Evolutionary conservation across 805 yeast species (phyloP), one percentile per base, ranked within the genome.

Genomic region (Lipomyces sp.): DNA sequence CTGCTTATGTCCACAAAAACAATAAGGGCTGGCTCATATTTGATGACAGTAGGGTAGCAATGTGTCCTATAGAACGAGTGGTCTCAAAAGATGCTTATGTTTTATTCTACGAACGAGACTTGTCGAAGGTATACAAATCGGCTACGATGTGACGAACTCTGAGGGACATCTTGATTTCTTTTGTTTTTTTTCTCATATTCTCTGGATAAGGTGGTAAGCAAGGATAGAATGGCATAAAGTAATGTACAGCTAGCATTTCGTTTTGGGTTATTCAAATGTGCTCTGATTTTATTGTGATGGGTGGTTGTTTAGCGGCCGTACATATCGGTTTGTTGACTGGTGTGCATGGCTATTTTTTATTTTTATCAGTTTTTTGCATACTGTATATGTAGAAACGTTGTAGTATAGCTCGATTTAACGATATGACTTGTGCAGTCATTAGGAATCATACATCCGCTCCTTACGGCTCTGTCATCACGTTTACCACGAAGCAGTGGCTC

Each of bases 81-180:
- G 79, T 90, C 57, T 89, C 89, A 70, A 80, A 83, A 59, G 89
- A 89, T 76, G 97, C 96, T 4, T 92, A 92, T 76, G 92, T 95
- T 55, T 79, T 92, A 67, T 92, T 92, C 76, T 92, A 90, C 54
- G 71, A 65, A 37, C 66, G 74, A 13, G 68, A 67, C 30, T 32
- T 60, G 53, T 51, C 54, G 6, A 29, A 18, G 5, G 54, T 33
- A 13, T 51, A 42, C 48, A 10, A 24, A 24, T 24, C 48, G n/a
- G 24, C 48, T 15, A 42, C 29, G n/a, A 15, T 24, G n/a, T 42
- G 48, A 42, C 24, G 24, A 24, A 1, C 13, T 35, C 35, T 30
- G 7, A 32, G 58, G 15, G 35, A 32, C 10, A 15, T 8, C 15
- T 33, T 32, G 7, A 4, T 55, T 32, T 34, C 15, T 8, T 18